Conservation (phyloP, 2,329 filamentous ascomycete species). For the Dactylonectria macrodidyma region DNA sequence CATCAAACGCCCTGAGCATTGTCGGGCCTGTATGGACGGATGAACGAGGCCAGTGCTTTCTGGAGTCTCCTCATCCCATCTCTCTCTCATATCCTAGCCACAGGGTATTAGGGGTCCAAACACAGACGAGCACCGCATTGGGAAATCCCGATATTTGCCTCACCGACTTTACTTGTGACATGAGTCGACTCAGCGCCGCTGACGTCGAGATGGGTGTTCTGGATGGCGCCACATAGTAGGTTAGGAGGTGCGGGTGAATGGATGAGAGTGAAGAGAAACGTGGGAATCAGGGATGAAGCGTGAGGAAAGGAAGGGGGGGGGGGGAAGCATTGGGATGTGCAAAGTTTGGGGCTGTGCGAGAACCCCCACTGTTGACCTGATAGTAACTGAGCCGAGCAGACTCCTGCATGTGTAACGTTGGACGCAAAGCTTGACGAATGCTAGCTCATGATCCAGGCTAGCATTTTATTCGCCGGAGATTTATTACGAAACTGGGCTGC, state of each 20-base stretch:
- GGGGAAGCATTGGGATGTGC: neutral
- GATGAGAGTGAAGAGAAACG: neutral
- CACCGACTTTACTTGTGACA: neutral
- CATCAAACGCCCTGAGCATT: neutral
- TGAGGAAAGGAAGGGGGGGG: neutral
- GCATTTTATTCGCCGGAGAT: neutral
- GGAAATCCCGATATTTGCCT: constrained; percentile 10
- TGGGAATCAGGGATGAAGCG: neutral
- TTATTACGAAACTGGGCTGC: neutral
- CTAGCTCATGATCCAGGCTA: neutral
- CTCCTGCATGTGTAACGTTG: neutral
- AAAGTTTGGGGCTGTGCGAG: neutral
- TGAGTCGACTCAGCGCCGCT: constrained; percentile 9
- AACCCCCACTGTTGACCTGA: neutral
- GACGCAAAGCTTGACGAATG: neutral
- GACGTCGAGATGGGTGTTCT: constrained; percentile 4
- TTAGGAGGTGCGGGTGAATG: neutral
- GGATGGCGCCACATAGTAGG: neutral
- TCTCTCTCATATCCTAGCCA: neutral
- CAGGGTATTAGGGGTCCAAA: too few relatives aligned
- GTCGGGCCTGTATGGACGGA: neutral
- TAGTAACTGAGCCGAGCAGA: neutral
- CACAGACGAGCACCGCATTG: neutral
- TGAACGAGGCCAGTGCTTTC: neutral
- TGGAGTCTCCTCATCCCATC: neutral